Evolutionary conservation across 225 moss, liverwort and hornwort genomes (phyloP).

Genomic region (Marchantia polymorpha): DNA sequence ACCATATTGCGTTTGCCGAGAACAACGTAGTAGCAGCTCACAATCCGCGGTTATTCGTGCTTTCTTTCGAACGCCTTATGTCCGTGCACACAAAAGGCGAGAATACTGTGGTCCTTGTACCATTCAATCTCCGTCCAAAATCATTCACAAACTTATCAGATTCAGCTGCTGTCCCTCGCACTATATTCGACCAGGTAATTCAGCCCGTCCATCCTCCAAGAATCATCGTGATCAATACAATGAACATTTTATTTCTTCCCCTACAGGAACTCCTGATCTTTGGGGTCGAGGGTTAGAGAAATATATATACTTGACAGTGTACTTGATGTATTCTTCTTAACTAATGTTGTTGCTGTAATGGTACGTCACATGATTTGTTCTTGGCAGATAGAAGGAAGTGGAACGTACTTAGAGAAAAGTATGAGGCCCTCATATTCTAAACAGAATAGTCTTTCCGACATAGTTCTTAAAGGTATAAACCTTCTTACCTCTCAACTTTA

Average conservation of each 20-base stretch:
- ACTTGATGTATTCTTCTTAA: too few relatives aligned
- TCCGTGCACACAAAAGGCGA: constrained; percentile 19
- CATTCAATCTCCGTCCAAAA: constrained; percentile 28
- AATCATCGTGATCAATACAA: too few relatives aligned
- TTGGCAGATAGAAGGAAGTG: constrained; percentile 23
- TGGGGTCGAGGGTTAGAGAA: too few relatives aligned
- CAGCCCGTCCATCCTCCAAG: too few relatives aligned
- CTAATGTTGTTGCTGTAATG: too few relatives aligned
- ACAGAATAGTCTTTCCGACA: not conserved
- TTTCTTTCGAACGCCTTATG: constrained; percentile 39
- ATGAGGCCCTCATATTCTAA: constrained; percentile 17
- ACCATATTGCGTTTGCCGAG: constrained; percentile 42
- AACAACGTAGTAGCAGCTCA: constrained; percentile 34
- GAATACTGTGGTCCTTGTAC: constrained; percentile 22
- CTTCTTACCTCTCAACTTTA: not conserved
- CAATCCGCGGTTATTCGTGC: constrained; percentile 23
- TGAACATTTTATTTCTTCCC: too few relatives aligned
- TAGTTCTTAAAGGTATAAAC: constrained; percentile 13
- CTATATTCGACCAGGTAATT: constrained; percentile 37
- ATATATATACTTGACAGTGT: too few relatives aligned
- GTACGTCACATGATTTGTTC: too few relatives aligned
- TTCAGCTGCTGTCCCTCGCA: constrained; percentile 25
- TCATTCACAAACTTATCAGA: constrained; percentile 25
- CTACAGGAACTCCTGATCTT: too few relatives aligned
- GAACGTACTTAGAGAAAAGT: constrained; percentile 20